phyloP scores from a whole-genome alignment of 192 early-diverging fungal genomes.

The Backusella macrospora region DNA sequence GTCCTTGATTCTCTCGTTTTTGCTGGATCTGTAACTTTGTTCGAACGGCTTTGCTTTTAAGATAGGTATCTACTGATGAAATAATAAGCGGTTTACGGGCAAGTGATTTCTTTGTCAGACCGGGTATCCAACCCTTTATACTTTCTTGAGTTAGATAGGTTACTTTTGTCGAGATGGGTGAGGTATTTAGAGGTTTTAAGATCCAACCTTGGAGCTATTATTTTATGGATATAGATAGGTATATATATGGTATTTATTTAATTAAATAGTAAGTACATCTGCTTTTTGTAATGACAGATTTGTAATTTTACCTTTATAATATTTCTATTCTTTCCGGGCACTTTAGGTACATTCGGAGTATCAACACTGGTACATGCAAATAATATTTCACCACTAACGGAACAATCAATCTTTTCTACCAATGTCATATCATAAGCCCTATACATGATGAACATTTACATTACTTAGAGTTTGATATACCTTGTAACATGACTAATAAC shows the following conservation, averaged over 20 bases:
- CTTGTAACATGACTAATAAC: too few species aligned
- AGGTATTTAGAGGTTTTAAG: conserved; percentile 45
- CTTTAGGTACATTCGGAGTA: conserved; percentile 46
- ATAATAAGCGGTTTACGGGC: conserved; percentile 48
- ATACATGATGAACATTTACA: not conserved
- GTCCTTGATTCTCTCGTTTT: not conserved
- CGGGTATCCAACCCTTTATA: conserved; percentile 48
- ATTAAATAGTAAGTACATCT: not conserved
- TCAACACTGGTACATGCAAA: conserved; percentile 54
- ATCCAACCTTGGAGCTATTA: conserved; percentile 53
- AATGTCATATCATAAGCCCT: conserved; percentile 43
- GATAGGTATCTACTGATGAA: conserved; percentile 47
- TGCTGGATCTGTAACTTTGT: conserved; percentile 24
- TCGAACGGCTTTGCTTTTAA: conserved; percentile 46
- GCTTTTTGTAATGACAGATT: too few species aligned
- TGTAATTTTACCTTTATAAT: conserved; percentile 43
- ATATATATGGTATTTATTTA: not conserved
- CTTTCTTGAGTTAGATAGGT: conserved; percentile 52
- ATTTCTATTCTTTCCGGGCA: conserved; percentile 46
- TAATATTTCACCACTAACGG: conserved; percentile 49
- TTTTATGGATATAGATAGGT: not conserved
- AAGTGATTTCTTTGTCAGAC: conserved; percentile 50
- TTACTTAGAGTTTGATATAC: not conserved
- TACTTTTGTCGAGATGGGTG: conserved; percentile 49
- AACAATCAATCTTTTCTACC: conserved; percentile 51